Evolutionary conservation across 371 early-diverging fungal species (phyloP).

Genomic region (Mortierella sp.): DNA sequence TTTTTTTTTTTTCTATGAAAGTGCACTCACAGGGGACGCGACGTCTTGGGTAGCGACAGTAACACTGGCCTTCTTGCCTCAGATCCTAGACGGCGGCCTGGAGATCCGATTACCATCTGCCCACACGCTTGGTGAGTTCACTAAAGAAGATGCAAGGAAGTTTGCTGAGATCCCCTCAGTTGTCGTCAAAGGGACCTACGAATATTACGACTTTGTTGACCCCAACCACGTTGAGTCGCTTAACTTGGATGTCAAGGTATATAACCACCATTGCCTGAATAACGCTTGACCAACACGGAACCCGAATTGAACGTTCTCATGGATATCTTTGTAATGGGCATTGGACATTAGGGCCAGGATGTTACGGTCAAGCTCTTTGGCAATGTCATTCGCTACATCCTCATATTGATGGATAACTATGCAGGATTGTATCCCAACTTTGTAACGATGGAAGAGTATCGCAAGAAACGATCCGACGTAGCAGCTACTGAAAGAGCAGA

Average conservation of each 20-base stretch:
- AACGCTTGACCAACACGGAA: not conserved
- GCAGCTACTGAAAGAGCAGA: conserved; percentile 57
- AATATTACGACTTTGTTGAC: conserved; percentile 68
- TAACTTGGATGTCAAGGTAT: conserved; percentile 71
- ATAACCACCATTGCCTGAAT: not conserved
- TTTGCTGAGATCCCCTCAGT: conserved; percentile 65
- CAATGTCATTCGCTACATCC: conserved; percentile 73
- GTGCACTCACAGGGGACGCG: too few relatives aligned
- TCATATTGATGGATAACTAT: conserved; percentile 84
- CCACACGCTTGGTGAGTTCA: conserved; percentile 77
- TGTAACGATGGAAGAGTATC: conserved; percentile 81
- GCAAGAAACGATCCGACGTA: conserved; percentile 59
- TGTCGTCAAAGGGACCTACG: conserved; percentile 69
- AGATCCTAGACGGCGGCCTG: conserved; percentile 63
- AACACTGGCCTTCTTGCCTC: not conserved
- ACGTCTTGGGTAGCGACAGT: not conserved
- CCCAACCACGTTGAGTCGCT: conserved; percentile 69
- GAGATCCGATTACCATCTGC: conserved; percentile 73
- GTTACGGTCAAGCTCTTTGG: conserved; percentile 76
- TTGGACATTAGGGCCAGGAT: conserved; percentile 57
- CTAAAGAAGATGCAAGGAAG: conserved; percentile 65
- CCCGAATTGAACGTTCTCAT: not conserved
- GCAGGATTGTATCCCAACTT: conserved; percentile 76
- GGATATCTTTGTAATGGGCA: not conserved
- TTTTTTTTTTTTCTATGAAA: too few relatives aligned